These are phyloP conservation scores for Angophora floribunda DNA, from an alignment of 345 rosid genomes.

Conservation along the genomic window DNA sequence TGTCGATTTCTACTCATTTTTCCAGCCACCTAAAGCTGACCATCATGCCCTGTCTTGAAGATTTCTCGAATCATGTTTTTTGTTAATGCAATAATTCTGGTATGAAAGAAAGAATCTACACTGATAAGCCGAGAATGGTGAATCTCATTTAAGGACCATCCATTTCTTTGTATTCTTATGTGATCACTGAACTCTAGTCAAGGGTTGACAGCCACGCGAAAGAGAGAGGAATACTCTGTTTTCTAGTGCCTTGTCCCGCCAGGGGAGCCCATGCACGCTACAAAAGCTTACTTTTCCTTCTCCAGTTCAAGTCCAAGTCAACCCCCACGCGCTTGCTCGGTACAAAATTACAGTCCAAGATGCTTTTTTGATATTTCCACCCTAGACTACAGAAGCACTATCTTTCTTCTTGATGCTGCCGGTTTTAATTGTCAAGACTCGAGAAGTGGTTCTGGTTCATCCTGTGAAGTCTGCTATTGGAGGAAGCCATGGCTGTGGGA, in stretches of 20 bases:
- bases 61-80: neutral
- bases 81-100: neutral
- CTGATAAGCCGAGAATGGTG: neutral
- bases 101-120: neutral
- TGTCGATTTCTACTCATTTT: neutral
- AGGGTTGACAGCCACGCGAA: neutral
- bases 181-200: neutral
- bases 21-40: neutral
- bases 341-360: neutral
- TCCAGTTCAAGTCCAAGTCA: neutral
- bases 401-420: neutral
- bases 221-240: neutral
- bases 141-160: too few species aligned
- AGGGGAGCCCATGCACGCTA: neutral
- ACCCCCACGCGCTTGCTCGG: neutral
- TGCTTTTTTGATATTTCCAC: neutral
- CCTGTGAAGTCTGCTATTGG: neutral
- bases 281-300: neutral
- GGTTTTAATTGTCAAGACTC: neutral
- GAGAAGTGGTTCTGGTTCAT: neutral
- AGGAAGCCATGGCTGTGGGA: constrained; percentile 1
- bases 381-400: neutral
- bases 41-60: neutral
- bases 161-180: too few species aligned
- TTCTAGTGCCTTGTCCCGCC: neutral